Evolutionary conservation across 441 rosid species (phyloP), one percentile per base, ranked within the genome.

Genomic region (Biscutella laevigata): DNA sequence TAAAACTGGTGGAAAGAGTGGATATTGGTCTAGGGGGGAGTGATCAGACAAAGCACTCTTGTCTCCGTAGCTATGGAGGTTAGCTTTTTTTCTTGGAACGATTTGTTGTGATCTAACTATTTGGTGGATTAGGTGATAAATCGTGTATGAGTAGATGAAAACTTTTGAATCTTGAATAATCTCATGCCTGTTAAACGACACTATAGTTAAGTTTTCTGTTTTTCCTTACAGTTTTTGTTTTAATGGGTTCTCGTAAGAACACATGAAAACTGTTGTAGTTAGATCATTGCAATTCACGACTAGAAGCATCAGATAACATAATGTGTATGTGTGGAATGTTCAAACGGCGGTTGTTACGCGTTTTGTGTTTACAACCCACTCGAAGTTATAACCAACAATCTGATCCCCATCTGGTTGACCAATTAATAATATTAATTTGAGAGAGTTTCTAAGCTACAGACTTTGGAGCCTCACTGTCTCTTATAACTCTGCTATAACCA

Each of bases 1-100:
- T 28, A 91, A 88, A 75, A 72, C 79, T 56, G 96, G 98, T 41
- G 98, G 96, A 37, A 87, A 85, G 67, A 88, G 88, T 5, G 94
- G 96, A 19, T 69, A 66, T 46, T 87, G 94, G 95, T 73, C 47
- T 43, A 73, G 85, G 71, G n/a, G 36, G 26, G 66, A 28, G 36
- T 66, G 60, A 51, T 9, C 39, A n/a, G n/a, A 20, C 42, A 15
- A 7, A 12, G 4, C n/a, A 0, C 3, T 4, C 12, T 17, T 36
- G 54, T 28, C 41, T 62, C 39, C 22, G 4, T 28, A 19, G 37
- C 50, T 30, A 17, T 36, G 46, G 53, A 30, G 67, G 49, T 49
- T 27, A 41, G 64, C 21, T 64, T 40, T 16, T 20, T 40, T 20
- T 64, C 12, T 30, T 20, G 30, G 22, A 32, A 25, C 7, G 13